These are phyloP conservation scores for Chaetothyriales sp. DNA, from an alignment of 2,329 filamentous ascomycete genomes.

Conservation along the genomic window DNA sequence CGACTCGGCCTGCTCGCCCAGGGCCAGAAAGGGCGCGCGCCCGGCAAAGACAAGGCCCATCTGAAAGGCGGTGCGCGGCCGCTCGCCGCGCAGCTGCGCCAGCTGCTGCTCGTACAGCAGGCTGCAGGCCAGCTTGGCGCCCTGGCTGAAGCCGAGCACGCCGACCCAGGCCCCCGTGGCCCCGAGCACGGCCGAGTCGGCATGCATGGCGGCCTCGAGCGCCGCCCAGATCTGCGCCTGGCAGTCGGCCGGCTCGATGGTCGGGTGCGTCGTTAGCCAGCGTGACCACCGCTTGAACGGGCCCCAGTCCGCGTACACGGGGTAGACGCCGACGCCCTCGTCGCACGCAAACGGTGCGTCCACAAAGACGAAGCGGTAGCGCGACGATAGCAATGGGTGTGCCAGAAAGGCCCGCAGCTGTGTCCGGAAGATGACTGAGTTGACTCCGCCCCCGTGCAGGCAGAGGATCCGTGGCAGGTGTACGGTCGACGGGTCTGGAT, in stretches of 20 bases:
- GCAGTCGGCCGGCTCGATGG: slow-evolving; percentile 35
- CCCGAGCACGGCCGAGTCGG: slow-evolving; percentile 36
- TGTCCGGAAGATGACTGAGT: slow-evolving; percentile 52
- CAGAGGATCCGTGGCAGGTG: slow-evolving; percentile 56
- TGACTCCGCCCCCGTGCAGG: slow-evolving; percentile 68
- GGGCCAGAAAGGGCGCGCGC: slow-evolving; percentile 40
- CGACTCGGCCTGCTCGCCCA: slow-evolving; percentile 13
- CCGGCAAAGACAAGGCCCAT: slow-evolving; percentile 53
- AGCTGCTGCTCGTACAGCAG: slow-evolving; percentile 50
- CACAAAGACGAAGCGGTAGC: slow-evolving; percentile 59
- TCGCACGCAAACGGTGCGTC: slow-evolving; percentile 53
- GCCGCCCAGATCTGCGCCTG: slow-evolving; percentile 26
- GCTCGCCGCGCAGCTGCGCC: slow-evolving; percentile 15
- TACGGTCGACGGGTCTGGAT: slow-evolving; percentile 18
- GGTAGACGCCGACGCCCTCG: slow-evolving; percentile 15
- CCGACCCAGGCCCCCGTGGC: slow-evolving; percentile 44
- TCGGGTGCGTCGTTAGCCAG: slow-evolving; percentile 46
- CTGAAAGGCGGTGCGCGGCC: slow-evolving; percentile 30
- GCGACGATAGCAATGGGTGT: slow-evolving; percentile 32
- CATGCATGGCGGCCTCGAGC: slow-evolving; percentile 41
- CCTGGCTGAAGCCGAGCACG: slow-evolving; percentile 54
- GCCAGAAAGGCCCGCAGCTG: slow-evolving; percentile 49
- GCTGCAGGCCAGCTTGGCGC: slow-evolving; percentile 48
- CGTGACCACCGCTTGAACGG: slow-evolving; percentile 54
- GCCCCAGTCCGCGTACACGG: slow-evolving; percentile 50